phyloP scores from a whole-genome alignment of 2,329 filamentous ascomycete genomes.

The Paraphoma sp. region DNA sequence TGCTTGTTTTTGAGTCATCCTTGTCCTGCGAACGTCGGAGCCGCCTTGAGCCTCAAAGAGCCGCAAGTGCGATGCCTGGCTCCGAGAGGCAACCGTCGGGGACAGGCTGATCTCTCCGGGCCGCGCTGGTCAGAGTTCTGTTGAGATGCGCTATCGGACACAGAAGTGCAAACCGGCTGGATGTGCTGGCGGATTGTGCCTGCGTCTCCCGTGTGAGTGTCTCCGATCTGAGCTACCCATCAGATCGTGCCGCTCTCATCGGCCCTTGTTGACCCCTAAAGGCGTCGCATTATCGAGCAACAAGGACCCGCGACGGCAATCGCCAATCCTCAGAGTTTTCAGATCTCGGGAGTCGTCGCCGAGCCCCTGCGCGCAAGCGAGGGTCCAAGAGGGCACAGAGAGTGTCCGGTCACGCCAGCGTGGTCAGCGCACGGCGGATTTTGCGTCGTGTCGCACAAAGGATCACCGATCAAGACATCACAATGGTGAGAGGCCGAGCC shows the following conservation, averaged over 20 bases:
- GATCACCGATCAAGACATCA: slow-evolving; percentile 8
- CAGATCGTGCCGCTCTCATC: slow-evolving; percentile 1
- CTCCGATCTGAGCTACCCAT: slow-evolving; percentile 4
- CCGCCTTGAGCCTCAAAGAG: slow-evolving; percentile 18
- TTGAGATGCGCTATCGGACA: slow-evolving; percentile 8
- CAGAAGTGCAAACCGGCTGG: not conserved
- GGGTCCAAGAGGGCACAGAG: not conserved
- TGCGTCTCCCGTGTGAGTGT: slow-evolving; percentile 5
- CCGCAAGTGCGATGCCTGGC: slow-evolving; percentile 1
- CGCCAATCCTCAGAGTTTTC: slow-evolving; percentile 3
- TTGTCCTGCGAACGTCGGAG: slow-evolving; percentile 9
- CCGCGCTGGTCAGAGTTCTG: slow-evolving; percentile 9
- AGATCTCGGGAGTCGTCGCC: slow-evolving; percentile 15
- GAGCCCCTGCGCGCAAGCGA: not conserved
- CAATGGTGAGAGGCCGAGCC: slow-evolving; percentile 3
- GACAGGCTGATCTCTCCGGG: slow-evolving; percentile 17
- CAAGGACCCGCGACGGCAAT: slow-evolving; percentile 9
- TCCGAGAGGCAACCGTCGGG: slow-evolving; percentile 13
- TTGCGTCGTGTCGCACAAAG: slow-evolving; percentile 12
- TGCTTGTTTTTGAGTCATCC: slow-evolving; percentile 9
- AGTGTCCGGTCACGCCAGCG: slow-evolving; percentile 20
- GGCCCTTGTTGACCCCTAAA: slow-evolving; percentile 4
- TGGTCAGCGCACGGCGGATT: slow-evolving; percentile 21
- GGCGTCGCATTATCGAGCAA: not conserved
- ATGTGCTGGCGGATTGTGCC: slow-evolving; percentile 7